A percentile compares a stretch with the other conserved stretches of the same genome.
These are phyloP conservation scores for Closterium sp. DNA, from an alignment of 139 green algal species.

Conservation along the genomic window DNA sequence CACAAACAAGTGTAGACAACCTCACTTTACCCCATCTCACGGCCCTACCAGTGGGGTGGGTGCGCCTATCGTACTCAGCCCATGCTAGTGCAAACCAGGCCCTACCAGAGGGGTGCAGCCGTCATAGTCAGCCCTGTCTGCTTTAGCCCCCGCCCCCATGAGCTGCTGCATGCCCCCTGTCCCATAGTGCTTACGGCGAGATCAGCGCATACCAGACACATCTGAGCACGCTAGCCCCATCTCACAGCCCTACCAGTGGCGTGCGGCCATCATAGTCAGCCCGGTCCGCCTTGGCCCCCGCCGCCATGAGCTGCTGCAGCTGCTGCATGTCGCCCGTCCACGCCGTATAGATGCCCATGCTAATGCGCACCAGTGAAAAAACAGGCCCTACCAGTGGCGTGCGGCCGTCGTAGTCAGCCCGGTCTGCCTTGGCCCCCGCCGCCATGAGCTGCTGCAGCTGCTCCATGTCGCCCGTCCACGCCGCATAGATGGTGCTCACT, in stretches of 20 bases:
- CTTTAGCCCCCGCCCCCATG: not conserved
- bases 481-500: slow-evolving; percentile 13
- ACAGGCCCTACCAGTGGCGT: slow-evolving; percentile 6
- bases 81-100: too few species aligned
- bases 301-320: slow-evolving; percentile 1
- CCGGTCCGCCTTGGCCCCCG: not conserved
- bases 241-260: not conserved
- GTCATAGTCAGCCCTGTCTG: slow-evolving; percentile 5
- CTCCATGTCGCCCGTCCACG: not conserved
- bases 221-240: too few species aligned
- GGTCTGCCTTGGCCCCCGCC: not conserved
- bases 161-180: not conserved
- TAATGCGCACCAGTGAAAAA: too few species aligned
- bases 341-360: slow-evolving; percentile 2
- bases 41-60: not conserved
- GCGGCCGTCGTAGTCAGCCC: slow-evolving; percentile 18
- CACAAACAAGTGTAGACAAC: not conserved
- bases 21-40: not conserved
- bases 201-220: too few species aligned
- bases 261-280: slow-evolving; percentile 13
- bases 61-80: slow-evolving; percentile 4
- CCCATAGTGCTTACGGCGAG: not conserved
- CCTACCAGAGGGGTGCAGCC: too few species aligned
- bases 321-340: not conserved
- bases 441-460: slow-evolving; percentile 20